Base-by-base conservation (phyloP, 1,139 yeast species). In the Meyerozyma guilliermondii region DNA sequence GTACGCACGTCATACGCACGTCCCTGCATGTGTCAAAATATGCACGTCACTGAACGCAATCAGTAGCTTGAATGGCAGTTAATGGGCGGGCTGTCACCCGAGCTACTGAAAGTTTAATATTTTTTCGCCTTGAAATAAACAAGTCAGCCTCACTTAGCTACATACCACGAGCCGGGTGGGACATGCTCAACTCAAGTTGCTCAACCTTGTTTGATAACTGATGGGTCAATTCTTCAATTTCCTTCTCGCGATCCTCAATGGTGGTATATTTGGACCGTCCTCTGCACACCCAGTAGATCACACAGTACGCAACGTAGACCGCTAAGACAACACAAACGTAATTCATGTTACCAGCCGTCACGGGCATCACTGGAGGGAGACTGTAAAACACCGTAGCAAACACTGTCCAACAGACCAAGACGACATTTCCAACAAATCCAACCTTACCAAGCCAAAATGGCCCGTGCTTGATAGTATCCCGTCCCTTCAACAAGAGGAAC, bases 381-480 rank as follows among this genome's bases (percentile, higher is more conserved):
- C 73, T 68, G 50, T 63, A 70, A 53, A 74, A 71, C 2, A 71
- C 57, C 8, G 69, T 49, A 28, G 74, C 63, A 49, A 73, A 73
- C 0, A 65, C 26, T 1, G 77, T 60, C 78, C 78, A 74, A 7
- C 42, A 43, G 9, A 69, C 44, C 14, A 63, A 52, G 6, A 69
- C 59, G 26, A 41, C 24, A 46, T 59, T 60, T 30, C 53, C 39
- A 43, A 22, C 34, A 7, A 46, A 42, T 1, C 69, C 69, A 40
- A 56, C 24, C 41, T 54, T 59, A 4, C 66, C 65, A 41, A 78
- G 53, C 85, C 86, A 80, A 57, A 81, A 72, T 7, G 73, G 71
- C 0, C 71, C 71, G 41, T 62, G 73, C 20, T 50, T 48, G 22
- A 69, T 59, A 43, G 65, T 61, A 41, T 65, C 55, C 51, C 76